Base-by-base conservation (phyloP, 2,329 filamentous ascomycete genomes). In the Metarhizium anisopliae region DNA sequence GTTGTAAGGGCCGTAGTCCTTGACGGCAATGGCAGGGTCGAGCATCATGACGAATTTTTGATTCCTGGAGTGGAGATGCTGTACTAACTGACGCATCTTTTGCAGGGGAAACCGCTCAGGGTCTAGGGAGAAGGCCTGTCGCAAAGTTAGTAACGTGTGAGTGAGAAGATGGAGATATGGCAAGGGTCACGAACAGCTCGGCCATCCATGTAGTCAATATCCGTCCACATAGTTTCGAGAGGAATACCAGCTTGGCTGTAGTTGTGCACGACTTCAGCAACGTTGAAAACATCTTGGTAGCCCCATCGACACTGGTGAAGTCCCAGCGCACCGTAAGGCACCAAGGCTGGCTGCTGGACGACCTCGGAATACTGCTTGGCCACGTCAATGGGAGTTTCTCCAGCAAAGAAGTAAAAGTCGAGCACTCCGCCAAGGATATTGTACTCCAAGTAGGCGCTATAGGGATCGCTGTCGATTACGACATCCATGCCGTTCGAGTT, bases 41-140 rank as follows among this genome's bases (percentile, higher is more conserved):
- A 93, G 86, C 83, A 94, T 94, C 50, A 92, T 72, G 35, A 90
- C 79, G 60, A 89, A 89, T 50, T 87, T 79, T 66, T 90, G 87
- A 47, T 87, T 70, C 55, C 83, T 78, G 6, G 71, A 67, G 63
- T 91, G 87, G 0, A 94, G 77, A 25, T 86, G 81, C 40, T 79
- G 73, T 25, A 87, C 83, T 1, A 91, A 71, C 61, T 86, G 79
- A 42, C 81, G 83, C 74, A 90, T 80, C 67, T 79, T 77, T 0
- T 75, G 55, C 6, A 87, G 64, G 0, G 85, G 80, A 64, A 85
- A 89, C 36, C 85, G 74, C 2, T 83, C 75, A 0, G 82, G 79
- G 59, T 89, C 86, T 0, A 84, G 71, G 0, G 83, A 84, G 65
- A 89, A 89, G 50, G 85, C 47, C 55, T 57, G 30, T 4, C 5